Conservation (phyloP, 192 early-diverging fungal genomes). For the Coemansia sp. region DNA sequence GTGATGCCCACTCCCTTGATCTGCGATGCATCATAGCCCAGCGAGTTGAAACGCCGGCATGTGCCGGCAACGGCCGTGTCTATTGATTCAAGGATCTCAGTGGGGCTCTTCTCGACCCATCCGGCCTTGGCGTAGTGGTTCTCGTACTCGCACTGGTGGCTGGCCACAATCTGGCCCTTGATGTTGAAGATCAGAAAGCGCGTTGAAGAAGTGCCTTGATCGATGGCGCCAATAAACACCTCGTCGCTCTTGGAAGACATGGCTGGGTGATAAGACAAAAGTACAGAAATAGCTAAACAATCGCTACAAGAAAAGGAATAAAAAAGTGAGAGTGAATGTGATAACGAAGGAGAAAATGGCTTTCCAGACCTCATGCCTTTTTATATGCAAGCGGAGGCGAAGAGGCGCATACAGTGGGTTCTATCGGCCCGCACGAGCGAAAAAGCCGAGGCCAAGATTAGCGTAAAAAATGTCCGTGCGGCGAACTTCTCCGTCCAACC, state of each 20-base stretch:
- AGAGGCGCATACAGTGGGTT: not conserved
- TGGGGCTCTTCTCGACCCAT: constrained; percentile 90
- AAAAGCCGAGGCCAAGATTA: not conserved
- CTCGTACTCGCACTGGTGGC: constrained; percentile 78
- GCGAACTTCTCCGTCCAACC: no score
- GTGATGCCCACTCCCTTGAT: constrained; percentile 84
- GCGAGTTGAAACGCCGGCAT: constrained; percentile 60
- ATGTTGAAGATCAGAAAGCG: constrained; percentile 90
- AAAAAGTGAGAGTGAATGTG: no score
- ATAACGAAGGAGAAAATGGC: not conserved
- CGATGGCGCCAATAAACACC: constrained; percentile 77
- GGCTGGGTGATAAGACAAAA: not conserved
- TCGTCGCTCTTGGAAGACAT: constrained; percentile 44
- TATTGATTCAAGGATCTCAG: constrained; percentile 69
- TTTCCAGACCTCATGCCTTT: constrained; percentile 5
- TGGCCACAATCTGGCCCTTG: constrained; percentile 66
- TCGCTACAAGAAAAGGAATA: not conserved
- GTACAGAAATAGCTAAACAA: constrained; percentile 6
- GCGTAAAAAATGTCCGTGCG: not conserved
- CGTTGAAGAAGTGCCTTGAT: constrained; percentile 91
- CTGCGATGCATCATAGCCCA: constrained; percentile 59
- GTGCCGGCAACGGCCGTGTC: constrained; percentile 67
- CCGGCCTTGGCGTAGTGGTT: constrained; percentile 76
- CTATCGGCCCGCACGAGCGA: constrained; percentile 1
- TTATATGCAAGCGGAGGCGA: not conserved